Percentiles rank a stretch among this genome's conserved stretches.
These are phyloP conservation scores for Scheffersomyces stambukii DNA, from an alignment of 1,139 yeast species.

Conservation along the genomic window DNA sequence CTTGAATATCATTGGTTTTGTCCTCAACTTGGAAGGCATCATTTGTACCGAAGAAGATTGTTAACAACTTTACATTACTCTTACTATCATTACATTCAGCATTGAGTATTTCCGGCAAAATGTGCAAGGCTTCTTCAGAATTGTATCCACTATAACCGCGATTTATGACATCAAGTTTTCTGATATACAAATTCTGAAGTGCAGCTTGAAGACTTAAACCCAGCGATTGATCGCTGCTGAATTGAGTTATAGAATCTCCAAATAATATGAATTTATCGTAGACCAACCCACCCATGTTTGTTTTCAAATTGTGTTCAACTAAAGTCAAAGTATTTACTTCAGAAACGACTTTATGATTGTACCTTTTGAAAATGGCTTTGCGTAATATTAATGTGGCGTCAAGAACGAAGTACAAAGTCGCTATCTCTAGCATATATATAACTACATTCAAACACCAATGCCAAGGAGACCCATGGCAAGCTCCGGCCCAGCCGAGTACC, in stretches of 20 bases:
- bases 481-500: conserved; percentile 12
- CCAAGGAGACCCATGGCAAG: conserved; percentile 1
- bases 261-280: conserved; percentile 52
- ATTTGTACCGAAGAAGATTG: conserved; percentile 73
- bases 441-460: too few relatives aligned
- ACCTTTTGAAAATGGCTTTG: not conserved
- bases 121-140: conserved; percentile 43
- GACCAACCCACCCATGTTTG: conserved; percentile 13
- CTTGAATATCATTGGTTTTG: conserved; percentile 48
- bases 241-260: conserved; percentile 71
- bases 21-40: conserved; percentile 57
- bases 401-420: conserved; percentile 1
- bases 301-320: too few relatives aligned
- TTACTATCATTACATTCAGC: conserved; percentile 29
- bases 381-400: not conserved
- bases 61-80: conserved; percentile 35
- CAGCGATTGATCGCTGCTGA: conserved; percentile 29
- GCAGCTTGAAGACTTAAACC: conserved; percentile 53
- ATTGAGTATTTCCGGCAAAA: conserved; percentile 46
- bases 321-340: too few relatives aligned
- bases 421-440: not conserved
- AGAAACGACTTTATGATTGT: conserved; percentile 4
- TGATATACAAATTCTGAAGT: conserved; percentile 39
- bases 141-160: conserved; percentile 66
- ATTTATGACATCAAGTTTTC: conserved; percentile 53